Conservation (phyloP, 306 rosid species). For the Prunus persica region DNA sequence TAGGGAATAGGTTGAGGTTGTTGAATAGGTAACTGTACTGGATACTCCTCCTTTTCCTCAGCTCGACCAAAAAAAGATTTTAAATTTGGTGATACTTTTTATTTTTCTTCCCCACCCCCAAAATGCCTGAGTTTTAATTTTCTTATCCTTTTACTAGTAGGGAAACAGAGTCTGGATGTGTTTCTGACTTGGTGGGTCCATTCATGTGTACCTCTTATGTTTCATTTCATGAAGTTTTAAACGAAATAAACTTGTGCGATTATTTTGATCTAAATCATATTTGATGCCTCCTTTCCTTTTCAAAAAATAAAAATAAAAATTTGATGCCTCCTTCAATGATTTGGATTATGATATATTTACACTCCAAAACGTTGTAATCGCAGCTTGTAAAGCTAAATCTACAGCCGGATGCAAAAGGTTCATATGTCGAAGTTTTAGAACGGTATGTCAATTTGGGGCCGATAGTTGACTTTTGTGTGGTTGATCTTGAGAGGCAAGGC, state of each 20-base stretch:
- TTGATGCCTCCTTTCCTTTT: neutral
- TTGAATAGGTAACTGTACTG: neutral
- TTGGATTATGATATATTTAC: conserved; percentile 27
- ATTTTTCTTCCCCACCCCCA: neutral
- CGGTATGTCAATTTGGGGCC: conserved; percentile 97
- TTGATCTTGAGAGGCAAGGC: conserved; percentile 99
- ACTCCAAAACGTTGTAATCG: conserved; percentile 26
- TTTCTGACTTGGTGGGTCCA: neutral
- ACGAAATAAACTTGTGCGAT: neutral
- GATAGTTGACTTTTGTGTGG: conserved; percentile 93
- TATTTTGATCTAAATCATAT: neutral
- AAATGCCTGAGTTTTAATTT: neutral
- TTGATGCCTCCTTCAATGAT: conserved; percentile 8
- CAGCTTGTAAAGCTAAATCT: conserved; percentile 88
- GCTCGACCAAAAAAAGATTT: neutral
- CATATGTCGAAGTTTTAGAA: conserved; percentile 88
- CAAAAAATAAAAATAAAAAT: neutral
- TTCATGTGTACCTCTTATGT: neutral
- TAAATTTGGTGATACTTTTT: neutral
- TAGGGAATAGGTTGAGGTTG: neutral
- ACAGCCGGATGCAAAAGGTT: conserved; percentile 91
- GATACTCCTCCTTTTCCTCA: neutral
- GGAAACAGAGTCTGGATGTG: neutral
- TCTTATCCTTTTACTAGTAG: neutral
- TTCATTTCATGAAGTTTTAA: neutral